These are phyloP conservation scores for Fomitiporia mediterranea DNA, from an alignment of 1,284 basidiomycete species.

Conservation along the genomic window DNA sequence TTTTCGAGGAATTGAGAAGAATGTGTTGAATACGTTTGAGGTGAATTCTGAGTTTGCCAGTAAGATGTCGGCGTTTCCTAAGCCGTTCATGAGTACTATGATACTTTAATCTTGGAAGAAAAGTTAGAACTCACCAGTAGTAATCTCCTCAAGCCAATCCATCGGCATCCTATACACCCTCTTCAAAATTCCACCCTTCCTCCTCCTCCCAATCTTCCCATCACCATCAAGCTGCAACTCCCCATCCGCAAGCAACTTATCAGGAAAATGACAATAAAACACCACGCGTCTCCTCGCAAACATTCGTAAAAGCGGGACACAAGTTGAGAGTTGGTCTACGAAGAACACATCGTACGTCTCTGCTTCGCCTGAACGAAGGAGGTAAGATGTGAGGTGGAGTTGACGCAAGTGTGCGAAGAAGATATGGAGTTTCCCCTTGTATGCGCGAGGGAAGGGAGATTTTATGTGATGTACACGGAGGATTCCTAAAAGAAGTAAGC, in stretches of 20 bases:
- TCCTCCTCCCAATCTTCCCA: conserved; percentile 36
- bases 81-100: conserved; percentile 3
- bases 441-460: conserved; percentile 75
- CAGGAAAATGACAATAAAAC: conserved; percentile 98
- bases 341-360: conserved; percentile 81
- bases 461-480: conserved; percentile 76
- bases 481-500: conserved; percentile 66
- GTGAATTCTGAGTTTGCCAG: conserved; percentile 94
- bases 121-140: conserved; percentile 64
- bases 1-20: conserved; percentile 65
- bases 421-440: conserved; percentile 79
- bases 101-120: not conserved
- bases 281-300: conserved; percentile 74
- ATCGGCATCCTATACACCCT: conserved; percentile 82
- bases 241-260: conserved; percentile 84
- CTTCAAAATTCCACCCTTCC: conserved; percentile 52
- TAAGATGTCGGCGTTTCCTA: conserved; percentile 80
- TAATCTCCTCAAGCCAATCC: conserved; percentile 86
- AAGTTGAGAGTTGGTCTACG: conserved; percentile 92
- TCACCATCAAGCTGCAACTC: conserved; percentile 72
- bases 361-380: conserved; percentile 46
- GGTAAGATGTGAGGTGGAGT: conserved; percentile 67
- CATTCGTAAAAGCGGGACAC: conserved; percentile 76
- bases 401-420: conserved; percentile 88
- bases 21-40: conserved; percentile 67